Percentiles rank a stretch among this genome's conserved stretches.
Conservation (phyloP, 805 yeast genomes). For the Debaryomyces maramus region DNA sequence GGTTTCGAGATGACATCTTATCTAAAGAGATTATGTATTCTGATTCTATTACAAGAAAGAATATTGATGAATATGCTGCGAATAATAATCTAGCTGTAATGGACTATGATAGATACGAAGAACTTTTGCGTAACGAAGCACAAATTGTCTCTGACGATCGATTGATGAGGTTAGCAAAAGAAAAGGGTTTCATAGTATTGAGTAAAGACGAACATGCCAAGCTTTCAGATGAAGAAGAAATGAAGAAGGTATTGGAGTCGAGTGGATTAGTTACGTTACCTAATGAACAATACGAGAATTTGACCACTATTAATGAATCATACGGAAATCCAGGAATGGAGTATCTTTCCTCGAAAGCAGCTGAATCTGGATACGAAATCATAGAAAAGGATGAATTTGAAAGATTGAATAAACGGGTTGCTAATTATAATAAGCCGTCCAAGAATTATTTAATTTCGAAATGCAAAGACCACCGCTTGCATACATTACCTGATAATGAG, state of each 20-base stretch:
- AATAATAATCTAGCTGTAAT: conserved; percentile 32
- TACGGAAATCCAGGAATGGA: conserved; percentile 24
- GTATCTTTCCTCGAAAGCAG: conserved; percentile 17
- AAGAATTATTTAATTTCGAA: conserved; percentile 22
- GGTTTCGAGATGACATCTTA: conserved; percentile 9
- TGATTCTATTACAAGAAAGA: conserved; percentile 14
- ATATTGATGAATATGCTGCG: conserved; percentile 35
- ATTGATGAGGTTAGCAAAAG: conserved; percentile 20
- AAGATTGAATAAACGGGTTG: conserved; percentile 13
- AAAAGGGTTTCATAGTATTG: conserved; percentile 29
- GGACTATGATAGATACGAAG: conserved; percentile 33
- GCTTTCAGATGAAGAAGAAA: conserved; percentile 32
- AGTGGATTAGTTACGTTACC: conserved; percentile 38
- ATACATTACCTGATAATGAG: conserved; percentile 19
- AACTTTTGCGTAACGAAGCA: conserved; percentile 26
- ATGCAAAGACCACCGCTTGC: conserved; percentile 18
- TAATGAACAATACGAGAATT: conserved; percentile 15
- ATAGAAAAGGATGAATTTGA: conserved; percentile 15
- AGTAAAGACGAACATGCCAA: conserved; percentile 26
- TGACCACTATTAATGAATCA: conserved; percentile 12
- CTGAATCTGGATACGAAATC: conserved; percentile 11
- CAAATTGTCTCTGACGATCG: conserved; percentile 23
- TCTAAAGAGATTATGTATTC: conserved; percentile 16
- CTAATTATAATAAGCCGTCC: conserved; percentile 23
- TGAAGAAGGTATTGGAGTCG: conserved; percentile 29